These are phyloP conservation scores for Trichoderma semiorbis DNA, from an alignment of 2,329 filamentous ascomycete species.

Conservation along the genomic window DNA sequence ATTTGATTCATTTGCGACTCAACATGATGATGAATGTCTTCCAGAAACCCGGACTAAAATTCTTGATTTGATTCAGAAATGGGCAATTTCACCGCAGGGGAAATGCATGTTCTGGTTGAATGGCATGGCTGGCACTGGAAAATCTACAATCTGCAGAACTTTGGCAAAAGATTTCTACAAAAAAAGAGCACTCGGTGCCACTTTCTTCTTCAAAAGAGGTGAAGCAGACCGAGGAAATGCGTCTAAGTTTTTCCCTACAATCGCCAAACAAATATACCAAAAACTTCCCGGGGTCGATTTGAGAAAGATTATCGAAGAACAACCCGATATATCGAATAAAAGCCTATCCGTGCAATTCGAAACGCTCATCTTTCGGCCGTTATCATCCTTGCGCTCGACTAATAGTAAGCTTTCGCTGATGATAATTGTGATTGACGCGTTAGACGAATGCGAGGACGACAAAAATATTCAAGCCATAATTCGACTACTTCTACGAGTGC, in stretches of 20 bases:
- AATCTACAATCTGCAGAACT: not conserved
- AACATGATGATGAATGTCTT: not conserved
- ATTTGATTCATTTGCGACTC: not conserved
- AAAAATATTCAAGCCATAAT: not conserved
- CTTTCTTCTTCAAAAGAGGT: not conserved
- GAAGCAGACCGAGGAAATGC: not conserved
- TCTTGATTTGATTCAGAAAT: not conserved
- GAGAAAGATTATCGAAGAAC: not conserved
- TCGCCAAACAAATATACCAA: not conserved
- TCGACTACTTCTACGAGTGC: not conserved
- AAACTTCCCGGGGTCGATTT: not conserved
- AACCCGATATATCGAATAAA: not conserved
- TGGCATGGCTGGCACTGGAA: not conserved
- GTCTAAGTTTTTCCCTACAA: not conserved
- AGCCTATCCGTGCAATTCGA: not conserved
- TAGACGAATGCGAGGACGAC: not conserved
- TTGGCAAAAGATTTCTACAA: not conserved
- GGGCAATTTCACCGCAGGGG: not conserved
- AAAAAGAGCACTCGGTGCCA: not conserved
- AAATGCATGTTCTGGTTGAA: not conserved
- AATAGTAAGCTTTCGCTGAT: not conserved
- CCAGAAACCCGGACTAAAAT: not conserved
- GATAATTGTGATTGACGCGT: not conserved
- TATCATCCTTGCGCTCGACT: not conserved
- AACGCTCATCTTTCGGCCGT: not conserved